phyloP scores from a whole-genome alignment of 2,329 filamentous ascomycete species.

The Venturia effusa region DNA sequence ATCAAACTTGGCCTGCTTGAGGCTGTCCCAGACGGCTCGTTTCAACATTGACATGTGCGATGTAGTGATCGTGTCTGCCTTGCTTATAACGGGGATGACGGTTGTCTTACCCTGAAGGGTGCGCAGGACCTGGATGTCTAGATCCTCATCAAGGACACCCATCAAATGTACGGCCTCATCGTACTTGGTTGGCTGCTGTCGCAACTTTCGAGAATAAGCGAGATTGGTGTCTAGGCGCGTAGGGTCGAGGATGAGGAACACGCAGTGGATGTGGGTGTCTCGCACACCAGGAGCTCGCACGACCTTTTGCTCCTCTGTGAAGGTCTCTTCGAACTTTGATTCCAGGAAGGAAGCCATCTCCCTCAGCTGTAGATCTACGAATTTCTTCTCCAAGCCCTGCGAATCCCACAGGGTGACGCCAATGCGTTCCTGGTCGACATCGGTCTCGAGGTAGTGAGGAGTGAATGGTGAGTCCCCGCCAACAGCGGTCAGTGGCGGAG shows the following conservation, averaged over 20 bases:
- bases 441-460: conserved; percentile 84
- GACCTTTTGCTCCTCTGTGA: conserved; percentile 95
- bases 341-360: conserved; percentile 89
- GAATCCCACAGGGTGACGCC: conserved; percentile 96
- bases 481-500: conserved; percentile 36
- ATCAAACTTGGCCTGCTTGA: conserved; percentile 78
- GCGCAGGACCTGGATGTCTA: conserved; percentile 83
- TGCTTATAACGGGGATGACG: conserved; percentile 89
- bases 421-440: conserved; percentile 83
- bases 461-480: conserved; percentile 50
- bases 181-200: conserved; percentile 30
- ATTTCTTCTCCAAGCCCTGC: conserved; percentile 83
- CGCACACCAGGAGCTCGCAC: conserved; percentile 82
- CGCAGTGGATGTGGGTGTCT: conserved; percentile 95
- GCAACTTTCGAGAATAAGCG: conserved; percentile 47
- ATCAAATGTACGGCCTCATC: conserved; percentile 30
- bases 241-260: conserved; percentile 86
- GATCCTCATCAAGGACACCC: conserved; percentile 71
- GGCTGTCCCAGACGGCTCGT: conserved; percentile 76
- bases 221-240: conserved; percentile 75
- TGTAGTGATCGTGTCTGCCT: conserved; percentile 92
- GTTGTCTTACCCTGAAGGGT: conserved; percentile 88
- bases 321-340: conserved; percentile 97
- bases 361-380: conserved; percentile 86
- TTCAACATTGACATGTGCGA: conserved; percentile 90